A percentile compares a stretch with the other conserved stretches of the same genome.
Conservation (phyloP, 2,329 filamentous ascomycete species). For the Fusarium sp. region DNA sequence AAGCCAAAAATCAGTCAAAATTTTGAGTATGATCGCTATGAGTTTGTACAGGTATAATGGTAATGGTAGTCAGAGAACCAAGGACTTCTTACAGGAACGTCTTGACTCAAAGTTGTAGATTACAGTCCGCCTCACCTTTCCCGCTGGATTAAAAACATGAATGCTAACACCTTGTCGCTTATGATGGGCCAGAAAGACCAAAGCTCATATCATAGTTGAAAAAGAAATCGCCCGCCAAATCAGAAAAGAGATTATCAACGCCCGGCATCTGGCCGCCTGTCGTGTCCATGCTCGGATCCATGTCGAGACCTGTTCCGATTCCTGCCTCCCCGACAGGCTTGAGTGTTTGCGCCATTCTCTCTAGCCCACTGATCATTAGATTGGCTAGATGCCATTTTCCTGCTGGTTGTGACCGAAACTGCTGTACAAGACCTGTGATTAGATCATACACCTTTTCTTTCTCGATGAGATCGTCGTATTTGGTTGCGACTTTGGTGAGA, state of each 20-base stretch:
- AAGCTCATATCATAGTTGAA: slow-evolving; percentile 31
- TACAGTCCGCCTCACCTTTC: too few species aligned
- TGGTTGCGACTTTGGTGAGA: slow-evolving; percentile 55
- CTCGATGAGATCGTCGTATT: slow-evolving; percentile 52
- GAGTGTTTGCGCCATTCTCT: slow-evolving; percentile 37
- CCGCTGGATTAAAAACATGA: too few species aligned
- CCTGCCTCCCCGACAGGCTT: slow-evolving; percentile 13
- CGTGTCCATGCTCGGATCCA: neutral
- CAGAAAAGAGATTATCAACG: slow-evolving; percentile 26
- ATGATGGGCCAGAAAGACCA: slow-evolving; percentile 8
- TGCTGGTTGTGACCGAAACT: slow-evolving; percentile 51
- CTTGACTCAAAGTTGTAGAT: too few species aligned
- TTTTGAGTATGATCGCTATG: neutral
- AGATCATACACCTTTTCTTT: slow-evolving; percentile 49
- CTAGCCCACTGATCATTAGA: slow-evolving; percentile 55
- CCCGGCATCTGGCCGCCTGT: slow-evolving; percentile 3
- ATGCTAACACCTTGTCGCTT: neutral
- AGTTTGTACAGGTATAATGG: neutral
- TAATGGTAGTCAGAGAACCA: neutral
- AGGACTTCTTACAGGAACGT: too few species aligned
- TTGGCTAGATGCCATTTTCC: slow-evolving; percentile 56
- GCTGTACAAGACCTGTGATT: slow-evolving; percentile 48
- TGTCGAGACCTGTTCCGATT: neutral
- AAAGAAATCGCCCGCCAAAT: slow-evolving; percentile 25
- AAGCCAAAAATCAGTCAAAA: neutral